Evolutionary conservation across 495 filamentous ascomycete species (phyloP).

Genomic region (Aspergillus taichungensis): DNA sequence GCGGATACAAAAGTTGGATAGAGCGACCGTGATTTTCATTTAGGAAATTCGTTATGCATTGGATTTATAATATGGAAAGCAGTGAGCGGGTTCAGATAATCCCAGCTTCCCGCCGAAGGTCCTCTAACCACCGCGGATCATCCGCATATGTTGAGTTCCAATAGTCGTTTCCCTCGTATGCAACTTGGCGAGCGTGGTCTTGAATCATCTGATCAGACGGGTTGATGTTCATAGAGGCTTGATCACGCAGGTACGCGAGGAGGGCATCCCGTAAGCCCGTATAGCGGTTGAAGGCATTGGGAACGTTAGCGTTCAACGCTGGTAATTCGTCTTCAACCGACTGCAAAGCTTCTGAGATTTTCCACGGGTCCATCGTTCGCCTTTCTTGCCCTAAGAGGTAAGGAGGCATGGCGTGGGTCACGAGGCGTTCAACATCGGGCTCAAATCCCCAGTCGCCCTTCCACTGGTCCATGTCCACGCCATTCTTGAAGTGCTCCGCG

Average conservation of each 20-base stretch:
- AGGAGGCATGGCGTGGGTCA: constrained; percentile 56
- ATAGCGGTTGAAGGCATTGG: constrained; percentile 1
- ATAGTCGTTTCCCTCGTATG: constrained; percentile 49
- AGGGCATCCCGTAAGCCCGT: background rate
- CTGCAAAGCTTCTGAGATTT: background rate
- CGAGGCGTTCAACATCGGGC: constrained; percentile 45
- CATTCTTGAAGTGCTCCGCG: constrained; percentile 54
- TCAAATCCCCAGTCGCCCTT: constrained; percentile 64
- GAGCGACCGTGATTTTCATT: too few species aligned
- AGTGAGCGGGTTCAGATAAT: too few species aligned
- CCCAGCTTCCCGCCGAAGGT: constrained; percentile 34
- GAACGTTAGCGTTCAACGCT: background rate
- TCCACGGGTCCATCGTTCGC: constrained; percentile 18
- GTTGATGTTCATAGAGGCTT: background rate
- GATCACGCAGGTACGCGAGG: constrained; percentile 1
- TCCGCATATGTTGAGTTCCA: constrained; percentile 58
- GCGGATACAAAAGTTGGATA: too few species aligned
- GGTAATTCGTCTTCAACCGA: background rate
- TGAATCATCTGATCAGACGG: constrained; percentile 12
- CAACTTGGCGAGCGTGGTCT: constrained; percentile 42
- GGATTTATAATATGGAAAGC: too few species aligned
- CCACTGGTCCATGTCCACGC: constrained; percentile 56
- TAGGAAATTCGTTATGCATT: too few species aligned
- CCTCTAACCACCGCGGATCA: constrained; percentile 45
- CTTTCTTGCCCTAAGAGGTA: constrained; percentile 24